Percentiles rank a stretch among this genome's conserved stretches.
These are phyloP conservation scores for Trifolium fragiferum DNA, from an alignment of 306 rosid species.

Conservation along the genomic window DNA sequence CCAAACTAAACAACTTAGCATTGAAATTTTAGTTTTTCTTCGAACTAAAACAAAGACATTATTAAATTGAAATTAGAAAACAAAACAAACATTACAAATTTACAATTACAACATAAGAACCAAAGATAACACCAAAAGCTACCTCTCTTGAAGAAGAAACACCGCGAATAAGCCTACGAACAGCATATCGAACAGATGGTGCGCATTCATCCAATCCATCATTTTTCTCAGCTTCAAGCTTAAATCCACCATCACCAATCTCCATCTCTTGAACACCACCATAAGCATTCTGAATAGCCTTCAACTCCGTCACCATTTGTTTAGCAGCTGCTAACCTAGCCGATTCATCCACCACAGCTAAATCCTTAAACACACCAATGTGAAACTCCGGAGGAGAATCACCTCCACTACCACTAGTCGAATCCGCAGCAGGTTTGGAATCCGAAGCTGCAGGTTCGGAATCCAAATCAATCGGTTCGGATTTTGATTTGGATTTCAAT, in stretches of 20 bases:
- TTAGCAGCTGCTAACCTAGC: conserved; percentile 67
- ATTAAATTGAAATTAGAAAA: background rate
- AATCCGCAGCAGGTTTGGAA: conserved; percentile 36
- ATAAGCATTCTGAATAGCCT: conserved; percentile 75
- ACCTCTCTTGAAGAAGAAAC: conserved; percentile 97
- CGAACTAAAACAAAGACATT: background rate
- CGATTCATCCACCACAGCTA: conserved; percentile 58
- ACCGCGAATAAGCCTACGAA: conserved; percentile 89
- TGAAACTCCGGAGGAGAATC: conserved; percentile 72
- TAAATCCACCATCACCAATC: conserved; percentile 61
- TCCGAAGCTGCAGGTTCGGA: conserved; percentile 7
- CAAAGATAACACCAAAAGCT: background rate
- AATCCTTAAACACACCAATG: conserved; percentile 89
- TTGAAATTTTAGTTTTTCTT: background rate
- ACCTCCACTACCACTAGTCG: conserved; percentile 31
- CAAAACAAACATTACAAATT: background rate
- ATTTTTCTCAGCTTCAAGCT: conserved; percentile 88
- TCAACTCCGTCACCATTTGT: conserved; percentile 71
- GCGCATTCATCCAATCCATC: conserved; percentile 95
- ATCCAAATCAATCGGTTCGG: conserved; percentile 1
- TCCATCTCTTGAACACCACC: conserved; percentile 66
- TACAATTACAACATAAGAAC: background rate
- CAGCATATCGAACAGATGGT: conserved; percentile 90
- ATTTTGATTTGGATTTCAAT: conserved; percentile 27
- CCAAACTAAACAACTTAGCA: background rate